Conservation (phyloP, 2,329 filamentous ascomycete genomes). For the Lasiodiplodia theobromae region DNA sequence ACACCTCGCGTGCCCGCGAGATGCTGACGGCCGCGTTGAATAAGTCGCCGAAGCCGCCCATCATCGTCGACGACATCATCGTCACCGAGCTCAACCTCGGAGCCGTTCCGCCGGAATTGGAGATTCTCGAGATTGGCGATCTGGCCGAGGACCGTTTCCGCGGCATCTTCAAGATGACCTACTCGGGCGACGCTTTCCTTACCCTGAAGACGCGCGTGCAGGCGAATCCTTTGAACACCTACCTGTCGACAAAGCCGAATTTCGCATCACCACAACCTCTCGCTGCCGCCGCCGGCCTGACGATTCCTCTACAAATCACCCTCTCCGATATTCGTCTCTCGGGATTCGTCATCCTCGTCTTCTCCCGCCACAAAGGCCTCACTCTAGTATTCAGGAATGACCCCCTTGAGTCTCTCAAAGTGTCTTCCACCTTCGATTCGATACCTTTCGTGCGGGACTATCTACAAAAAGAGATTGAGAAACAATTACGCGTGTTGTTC, state of each 20-base stretch:
- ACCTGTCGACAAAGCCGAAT: conserved; percentile 85
- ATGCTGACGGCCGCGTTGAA: conserved; percentile 94
- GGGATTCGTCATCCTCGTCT: conserved; percentile 96
- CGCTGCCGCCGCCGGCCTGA: conserved; percentile 88
- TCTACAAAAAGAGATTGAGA: conserved; percentile 93
- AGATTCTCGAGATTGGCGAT: conserved; percentile 97
- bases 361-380: conserved; percentile 95
- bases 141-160: conserved; percentile 95
- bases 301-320: conserved; percentile 97
- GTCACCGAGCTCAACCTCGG: conserved; percentile 98
- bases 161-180: conserved; percentile 99
- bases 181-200: conserved; percentile 92
- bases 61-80: conserved; percentile 99
- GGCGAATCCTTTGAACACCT: conserved; percentile 96
- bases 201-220: conserved; percentile 96
- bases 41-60: conserved; percentile 96
- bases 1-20: conserved; percentile 89
- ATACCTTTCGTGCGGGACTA: conserved; percentile 99
- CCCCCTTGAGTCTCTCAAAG: conserved; percentile 95
- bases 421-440: conserved; percentile 98
- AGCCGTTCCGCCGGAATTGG: conserved; percentile 90
- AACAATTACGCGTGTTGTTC: conserved; percentile 88
- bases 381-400: conserved; percentile 98
- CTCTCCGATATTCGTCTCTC: conserved; percentile 94
- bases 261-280: conserved; percentile 94